These are phyloP conservation scores for Irineochytrium annulatum DNA, from an alignment of 192 early-diverging fungal species.

Conservation along the genomic window DNA sequence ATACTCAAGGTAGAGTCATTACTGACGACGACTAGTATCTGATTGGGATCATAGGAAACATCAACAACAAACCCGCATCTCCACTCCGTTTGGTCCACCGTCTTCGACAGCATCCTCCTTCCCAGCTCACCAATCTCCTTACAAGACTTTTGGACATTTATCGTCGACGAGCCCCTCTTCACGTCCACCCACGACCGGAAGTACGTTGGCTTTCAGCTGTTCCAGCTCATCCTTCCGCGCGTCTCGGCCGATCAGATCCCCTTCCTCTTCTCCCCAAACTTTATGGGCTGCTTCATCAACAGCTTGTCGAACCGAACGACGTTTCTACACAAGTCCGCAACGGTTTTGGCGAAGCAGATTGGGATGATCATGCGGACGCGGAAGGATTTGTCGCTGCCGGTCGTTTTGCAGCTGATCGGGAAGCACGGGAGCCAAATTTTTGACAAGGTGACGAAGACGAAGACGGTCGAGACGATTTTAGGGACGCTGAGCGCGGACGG, in stretches of 20 bases:
- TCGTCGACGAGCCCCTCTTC: constrained; percentile 63
- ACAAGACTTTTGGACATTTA: constrained; percentile 68
- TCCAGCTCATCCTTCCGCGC: constrained; percentile 62
- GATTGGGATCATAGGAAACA: constrained; percentile 12
- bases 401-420: constrained; percentile 78
- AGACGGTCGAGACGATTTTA: constrained; percentile 76
- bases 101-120: constrained; percentile 45
- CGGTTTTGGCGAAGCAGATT: constrained; percentile 56
- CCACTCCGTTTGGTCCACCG: constrained; percentile 59
- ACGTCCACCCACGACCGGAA: constrained; percentile 76
- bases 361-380: not conserved
- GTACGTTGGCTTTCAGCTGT: constrained; percentile 84
- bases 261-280: constrained; percentile 73
- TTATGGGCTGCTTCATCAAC: constrained; percentile 84
- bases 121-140: constrained; percentile 12
- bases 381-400: no score
- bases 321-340: constrained; percentile 76
- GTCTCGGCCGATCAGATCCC: constrained; percentile 54
- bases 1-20: constrained; percentile 25
- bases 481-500: constrained; percentile 64
- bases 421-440: constrained; percentile 69
- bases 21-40: no score
- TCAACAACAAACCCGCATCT: constrained; percentile 51
- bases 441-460: constrained; percentile 65
- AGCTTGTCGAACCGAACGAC: constrained; percentile 71